Evolutionary conservation across 331 rosid genomes (phyloP), one percentile per base, ranked within the genome.

Genomic region (Malus hybrid): DNA sequence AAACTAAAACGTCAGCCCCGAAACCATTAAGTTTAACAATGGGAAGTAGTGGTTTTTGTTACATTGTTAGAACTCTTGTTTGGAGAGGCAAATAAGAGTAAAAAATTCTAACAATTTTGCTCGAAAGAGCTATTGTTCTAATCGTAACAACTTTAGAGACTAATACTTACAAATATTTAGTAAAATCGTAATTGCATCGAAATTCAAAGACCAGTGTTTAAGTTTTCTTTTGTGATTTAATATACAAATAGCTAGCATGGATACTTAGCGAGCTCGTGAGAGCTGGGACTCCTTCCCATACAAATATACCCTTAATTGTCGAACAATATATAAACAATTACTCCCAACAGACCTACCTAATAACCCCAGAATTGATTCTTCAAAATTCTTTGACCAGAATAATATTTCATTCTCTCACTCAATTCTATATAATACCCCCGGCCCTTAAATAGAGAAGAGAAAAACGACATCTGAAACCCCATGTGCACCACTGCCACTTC

Each of bases 401-500:
- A 82, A 75, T 70, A 44, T 50, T 32, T 36, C 52, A 68, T 73
- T 80, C 56, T 20, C 50, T 54, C 79, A 15, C 73, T 81, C 79
- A 70, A 76, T 72, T 79, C 78, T 77, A 71, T 73, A 28, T 39
- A 39, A 6, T 15, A 65, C 14, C 13, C 69, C 48, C 46, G 4
- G 4, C 46, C 46, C 67, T 27, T 12, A 62, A 6, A 62, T 62
- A 14, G 33, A 28, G 77, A 67, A 67, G 18, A 81, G 50, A 82
- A 80, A 86, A 85, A 80, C 71, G 92, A 87, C 88, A 87, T 59
- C 76, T 79, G 77, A 44, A 76, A 60, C 61, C 91, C 96, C 98
- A 93, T 93, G 98, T 93, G 98, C 95, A 33, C 66, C 57, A 79
- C 91, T 83, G 86, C 42, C 72, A 75, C 73, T 80, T 67, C 83